Percentiles rank a stretch among this genome's conserved stretches.
Conservation (phyloP, 164 flowering plant genomes). For the Berberis thunbergii region DNA sequence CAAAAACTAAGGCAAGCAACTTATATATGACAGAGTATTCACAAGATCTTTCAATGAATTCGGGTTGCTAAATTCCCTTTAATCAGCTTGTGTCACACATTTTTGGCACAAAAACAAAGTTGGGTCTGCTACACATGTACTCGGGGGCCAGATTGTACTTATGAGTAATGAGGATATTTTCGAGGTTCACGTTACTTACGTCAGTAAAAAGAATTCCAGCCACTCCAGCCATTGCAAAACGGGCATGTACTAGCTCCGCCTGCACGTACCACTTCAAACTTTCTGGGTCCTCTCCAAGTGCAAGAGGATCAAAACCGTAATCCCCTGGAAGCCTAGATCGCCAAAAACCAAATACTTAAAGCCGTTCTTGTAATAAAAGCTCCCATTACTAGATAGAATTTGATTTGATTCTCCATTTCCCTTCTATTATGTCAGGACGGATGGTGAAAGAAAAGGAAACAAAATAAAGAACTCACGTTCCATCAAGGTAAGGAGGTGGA, state of each 20-base stretch:
- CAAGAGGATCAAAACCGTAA: constrained; percentile 94
- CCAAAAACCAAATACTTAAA: not conserved
- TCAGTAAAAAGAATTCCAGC: constrained; percentile 91
- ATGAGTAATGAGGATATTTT: not conserved
- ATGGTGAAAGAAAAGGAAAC: no score
- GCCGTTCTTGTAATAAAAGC: not conserved
- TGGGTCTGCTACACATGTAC: no score
- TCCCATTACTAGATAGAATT: not conserved
- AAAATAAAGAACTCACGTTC: constrained; percentile 39
- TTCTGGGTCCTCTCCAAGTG: constrained; percentile 86
- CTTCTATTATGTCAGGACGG: no score
- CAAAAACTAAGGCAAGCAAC: not conserved
- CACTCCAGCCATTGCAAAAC: constrained; percentile 94
- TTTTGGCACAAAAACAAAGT: no score
- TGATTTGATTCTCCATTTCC: not conserved
- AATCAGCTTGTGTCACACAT: no score
- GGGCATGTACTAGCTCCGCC: constrained; percentile 88
- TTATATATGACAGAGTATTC: not conserved
- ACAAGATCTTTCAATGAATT: no score
- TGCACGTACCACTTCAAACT: constrained; percentile 91
- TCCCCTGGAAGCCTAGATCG: constrained; percentile 65
- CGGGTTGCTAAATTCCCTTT: no score
- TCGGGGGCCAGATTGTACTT: not conserved
- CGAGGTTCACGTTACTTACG: constrained; percentile 31
- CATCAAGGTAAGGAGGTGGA: constrained; percentile 82